A percentile compares a stretch with the other conserved stretches of the same genome.
These are phyloP conservation scores for Zygotorulaspora florentina DNA, from an alignment of 805 yeast species.

Conservation along the genomic window DNA sequence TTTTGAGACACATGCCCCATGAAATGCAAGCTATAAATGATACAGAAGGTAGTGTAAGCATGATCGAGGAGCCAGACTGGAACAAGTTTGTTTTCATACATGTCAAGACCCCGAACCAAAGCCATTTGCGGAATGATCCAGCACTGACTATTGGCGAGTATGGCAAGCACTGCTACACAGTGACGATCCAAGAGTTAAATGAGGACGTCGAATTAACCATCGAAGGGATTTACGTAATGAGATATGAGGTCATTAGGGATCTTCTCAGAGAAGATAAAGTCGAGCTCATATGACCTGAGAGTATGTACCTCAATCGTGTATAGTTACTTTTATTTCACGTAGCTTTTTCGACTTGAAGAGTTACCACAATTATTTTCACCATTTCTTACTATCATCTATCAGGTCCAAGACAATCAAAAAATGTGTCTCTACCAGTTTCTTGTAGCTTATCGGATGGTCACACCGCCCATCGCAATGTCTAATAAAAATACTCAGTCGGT, in stretches of 20 bases:
- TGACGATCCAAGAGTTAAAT: slow-evolving; percentile 42
- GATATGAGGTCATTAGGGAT: slow-evolving; percentile 52
- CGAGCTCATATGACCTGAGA: slow-evolving; percentile 36
- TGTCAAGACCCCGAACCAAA: slow-evolving; percentile 23
- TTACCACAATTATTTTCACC: no score
- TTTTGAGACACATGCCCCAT: slow-evolving; percentile 63
- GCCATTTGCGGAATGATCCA: slow-evolving; percentile 14
- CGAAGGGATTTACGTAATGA: slow-evolving; percentile 71
- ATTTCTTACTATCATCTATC: no score
- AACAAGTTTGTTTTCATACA: slow-evolving; percentile 70
- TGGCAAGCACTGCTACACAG: slow-evolving; percentile 34
- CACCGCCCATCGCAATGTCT: no score
- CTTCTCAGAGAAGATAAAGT: slow-evolving; percentile 41
- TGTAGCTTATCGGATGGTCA: no score
- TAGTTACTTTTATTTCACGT: no score
- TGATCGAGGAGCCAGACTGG: slow-evolving; percentile 78
- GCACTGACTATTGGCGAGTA: slow-evolving; percentile 41
- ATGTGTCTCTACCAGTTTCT: no score
- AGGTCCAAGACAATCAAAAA: no score
- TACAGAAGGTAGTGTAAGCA: slow-evolving; percentile 56
- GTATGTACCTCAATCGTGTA: no score
- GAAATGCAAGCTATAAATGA: slow-evolving; percentile 73
- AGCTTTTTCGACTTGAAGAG: no score
- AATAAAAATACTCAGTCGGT: no score
- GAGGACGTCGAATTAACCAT: slow-evolving; percentile 54